Evolutionary conservation across 2,329 filamentous ascomycete species (phyloP).

Genomic region (Fusarium tjaetaba): DNA sequence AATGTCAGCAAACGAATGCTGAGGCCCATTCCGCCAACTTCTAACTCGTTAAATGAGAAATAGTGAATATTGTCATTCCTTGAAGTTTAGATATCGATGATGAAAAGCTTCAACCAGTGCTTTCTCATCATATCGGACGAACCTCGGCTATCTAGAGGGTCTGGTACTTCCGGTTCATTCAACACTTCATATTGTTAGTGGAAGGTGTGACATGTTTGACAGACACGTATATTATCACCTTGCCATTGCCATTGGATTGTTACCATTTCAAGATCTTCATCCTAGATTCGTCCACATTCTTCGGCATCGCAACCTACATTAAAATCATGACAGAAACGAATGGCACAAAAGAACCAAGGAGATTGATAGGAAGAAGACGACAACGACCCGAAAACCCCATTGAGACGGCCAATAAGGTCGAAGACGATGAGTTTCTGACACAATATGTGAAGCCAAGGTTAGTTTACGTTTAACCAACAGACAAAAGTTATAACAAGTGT

Average conservation of each 20-base stretch:
- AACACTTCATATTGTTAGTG: slow-evolving; percentile 23
- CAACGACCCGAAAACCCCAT: slow-evolving; percentile 50
- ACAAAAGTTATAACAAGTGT: background rate
- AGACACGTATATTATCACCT: background rate
- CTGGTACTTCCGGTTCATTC: background rate
- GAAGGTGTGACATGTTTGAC: background rate
- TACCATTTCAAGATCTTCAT: background rate
- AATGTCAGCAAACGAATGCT: slow-evolving; percentile 42
- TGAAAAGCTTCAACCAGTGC: slow-evolving; percentile 30
- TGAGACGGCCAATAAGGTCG: slow-evolving; percentile 58
- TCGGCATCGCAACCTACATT: background rate
- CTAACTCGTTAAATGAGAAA: slow-evolving; percentile 29
- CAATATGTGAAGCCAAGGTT: slow-evolving; percentile 61
- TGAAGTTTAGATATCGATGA: slow-evolving; percentile 9
- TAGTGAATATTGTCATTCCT: slow-evolving; percentile 13
- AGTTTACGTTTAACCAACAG: slow-evolving; percentile 9
- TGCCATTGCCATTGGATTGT: background rate
- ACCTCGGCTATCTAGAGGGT: slow-evolving; percentile 33
- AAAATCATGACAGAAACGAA: slow-evolving; percentile 19
- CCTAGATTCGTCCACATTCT: background rate
- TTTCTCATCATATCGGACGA: slow-evolving; percentile 22
- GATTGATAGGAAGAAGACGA: slow-evolving; percentile 22
- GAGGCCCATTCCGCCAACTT: slow-evolving; percentile 41
- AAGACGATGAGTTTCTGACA: slow-evolving; percentile 59
- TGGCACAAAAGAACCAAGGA: slow-evolving; percentile 8